A percentile compares a stretch with the other conserved stretches of the same genome.
Evolutionary conservation across 75 land plant species (phyloP).

Genomic region (Cunninghamia lanceolata): DNA sequence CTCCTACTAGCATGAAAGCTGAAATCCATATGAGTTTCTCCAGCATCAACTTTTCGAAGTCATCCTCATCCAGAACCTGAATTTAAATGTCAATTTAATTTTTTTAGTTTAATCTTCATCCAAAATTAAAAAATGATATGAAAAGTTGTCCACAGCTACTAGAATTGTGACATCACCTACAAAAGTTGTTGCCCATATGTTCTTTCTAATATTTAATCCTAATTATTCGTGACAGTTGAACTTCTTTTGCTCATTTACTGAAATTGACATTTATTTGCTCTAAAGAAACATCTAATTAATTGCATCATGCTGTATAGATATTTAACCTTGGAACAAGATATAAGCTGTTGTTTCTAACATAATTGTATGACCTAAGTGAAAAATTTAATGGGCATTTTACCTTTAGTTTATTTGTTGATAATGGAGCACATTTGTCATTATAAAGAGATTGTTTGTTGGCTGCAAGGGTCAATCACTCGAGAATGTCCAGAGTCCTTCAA

Average conservation of each 20-base stretch:
- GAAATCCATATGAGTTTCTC: slow-evolving; percentile 98
- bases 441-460: background rate
- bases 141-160: background rate
- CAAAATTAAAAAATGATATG: background rate
- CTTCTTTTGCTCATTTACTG: background rate
- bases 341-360: background rate
- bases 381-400: background rate
- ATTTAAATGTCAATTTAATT: background rate
- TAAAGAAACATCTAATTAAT: too few species aligned
- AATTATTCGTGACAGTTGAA: background rate
- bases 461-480: background rate
- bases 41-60: slow-evolving; percentile 88
- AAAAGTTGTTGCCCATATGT: background rate
- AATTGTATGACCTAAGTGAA: background rate
- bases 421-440: background rate
- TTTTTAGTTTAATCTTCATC: background rate
- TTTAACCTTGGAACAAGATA: background rate
- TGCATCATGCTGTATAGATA: background rate
- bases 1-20: slow-evolving; percentile 98
- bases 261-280: background rate
- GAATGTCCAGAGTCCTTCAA: background rate
- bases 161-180: background rate
- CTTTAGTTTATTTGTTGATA: background rate
- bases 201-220: background rate
- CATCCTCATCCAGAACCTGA: slow-evolving; percentile 73